Conservation (phyloP, 2,329 filamentous ascomycete genomes). For the Pyricularia sp. region DNA sequence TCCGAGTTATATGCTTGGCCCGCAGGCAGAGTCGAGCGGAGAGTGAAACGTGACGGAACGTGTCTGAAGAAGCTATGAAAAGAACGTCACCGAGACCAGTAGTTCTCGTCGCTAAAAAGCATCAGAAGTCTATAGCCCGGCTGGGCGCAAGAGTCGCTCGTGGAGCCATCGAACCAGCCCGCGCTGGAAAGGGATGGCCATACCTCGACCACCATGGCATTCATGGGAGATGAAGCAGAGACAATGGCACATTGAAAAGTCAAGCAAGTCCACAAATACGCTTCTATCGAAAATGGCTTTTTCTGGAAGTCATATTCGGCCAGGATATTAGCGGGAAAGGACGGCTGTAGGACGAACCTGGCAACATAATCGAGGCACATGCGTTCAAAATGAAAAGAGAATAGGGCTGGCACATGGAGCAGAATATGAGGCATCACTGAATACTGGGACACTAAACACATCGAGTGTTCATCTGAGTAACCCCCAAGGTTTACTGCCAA, state of each 20-base stretch:
- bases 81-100: constrained; percentile 6
- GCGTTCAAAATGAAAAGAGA: neutral
- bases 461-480: neutral
- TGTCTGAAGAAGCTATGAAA: constrained; percentile 4
- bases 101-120: constrained; percentile 6
- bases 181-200: neutral
- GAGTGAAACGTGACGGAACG: neutral
- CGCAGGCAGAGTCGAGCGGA: constrained; percentile 12
- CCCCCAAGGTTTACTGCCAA: neutral
- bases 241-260: neutral
- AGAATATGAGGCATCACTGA: neutral
- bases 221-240: neutral
- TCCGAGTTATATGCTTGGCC: constrained; percentile 55
- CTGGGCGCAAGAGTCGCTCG: neutral
- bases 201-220: neutral
- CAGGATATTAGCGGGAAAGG: neutral
- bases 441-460: neutral
- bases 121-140: neutral
- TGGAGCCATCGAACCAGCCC: neutral
- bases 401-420: neutral
- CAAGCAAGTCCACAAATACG: neutral
- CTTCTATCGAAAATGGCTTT: neutral
- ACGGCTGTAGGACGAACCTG: neutral
- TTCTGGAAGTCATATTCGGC: neutral
- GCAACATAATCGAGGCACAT: neutral